Percentiles rank a stretch among this genome's conserved stretches.
These are phyloP conservation scores for Emmonsiellopsis sp. DNA, from an alignment of 2,329 filamentous ascomycete genomes.

Conservation along the genomic window DNA sequence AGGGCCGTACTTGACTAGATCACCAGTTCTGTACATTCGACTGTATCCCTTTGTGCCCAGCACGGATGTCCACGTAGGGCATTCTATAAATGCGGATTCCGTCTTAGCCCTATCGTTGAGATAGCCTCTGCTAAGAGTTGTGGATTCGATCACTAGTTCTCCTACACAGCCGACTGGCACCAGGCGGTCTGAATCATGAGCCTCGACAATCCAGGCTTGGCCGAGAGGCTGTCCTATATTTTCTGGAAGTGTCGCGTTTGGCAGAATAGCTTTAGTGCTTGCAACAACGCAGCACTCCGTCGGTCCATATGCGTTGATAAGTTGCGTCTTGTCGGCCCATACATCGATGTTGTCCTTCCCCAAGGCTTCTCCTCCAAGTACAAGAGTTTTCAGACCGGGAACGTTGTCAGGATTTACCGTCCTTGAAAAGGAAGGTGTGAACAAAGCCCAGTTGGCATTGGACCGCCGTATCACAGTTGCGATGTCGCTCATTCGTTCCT, in stretches of 20 bases:
- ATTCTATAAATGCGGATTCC: constrained; percentile 12
- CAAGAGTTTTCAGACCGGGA: constrained; percentile 23
- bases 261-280: neutral
- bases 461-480: neutral
- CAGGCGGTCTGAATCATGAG: constrained; percentile 11
- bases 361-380: constrained; percentile 27
- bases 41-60: neutral
- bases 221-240: constrained; percentile 11
- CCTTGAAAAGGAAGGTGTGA: constrained; percentile 47
- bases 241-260: neutral
- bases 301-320: constrained; percentile 27
- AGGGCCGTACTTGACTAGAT: constrained; percentile 16
- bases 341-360: constrained; percentile 19
- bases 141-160: constrained; percentile 33
- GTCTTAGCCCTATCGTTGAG: constrained; percentile 17
- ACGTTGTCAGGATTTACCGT: constrained; percentile 27
- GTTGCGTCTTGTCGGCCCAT: constrained; percentile 20
- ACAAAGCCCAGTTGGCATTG: constrained; percentile 37
- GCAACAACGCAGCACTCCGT: constrained; percentile 5
- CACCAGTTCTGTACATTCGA: constrained; percentile 19
- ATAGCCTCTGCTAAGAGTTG: constrained; percentile 29
- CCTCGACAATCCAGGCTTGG: constrained; percentile 18
- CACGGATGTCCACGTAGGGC: constrained; percentile 13
- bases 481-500: constrained; percentile 32
- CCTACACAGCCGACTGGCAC: constrained; percentile 29